Conservation (phyloP, 768 basidiomycete genomes). For the Trametes sanguinea region DNA sequence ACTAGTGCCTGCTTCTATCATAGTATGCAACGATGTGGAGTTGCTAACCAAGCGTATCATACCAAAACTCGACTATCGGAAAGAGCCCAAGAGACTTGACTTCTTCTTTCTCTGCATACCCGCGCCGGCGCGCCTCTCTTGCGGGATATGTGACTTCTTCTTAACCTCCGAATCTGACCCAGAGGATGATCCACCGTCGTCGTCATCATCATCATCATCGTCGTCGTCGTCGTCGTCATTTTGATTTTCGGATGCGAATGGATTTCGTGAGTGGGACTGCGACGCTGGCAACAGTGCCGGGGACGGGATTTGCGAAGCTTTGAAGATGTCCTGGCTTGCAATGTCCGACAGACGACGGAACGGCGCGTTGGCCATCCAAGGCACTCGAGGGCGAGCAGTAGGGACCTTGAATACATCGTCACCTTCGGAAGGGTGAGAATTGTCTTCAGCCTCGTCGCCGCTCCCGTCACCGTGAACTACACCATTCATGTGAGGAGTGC, state of each 20-base stretch:
- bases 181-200: slow-evolving; percentile 40
- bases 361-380: slow-evolving; percentile 16
- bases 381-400: not conserved
- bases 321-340: slow-evolving; percentile 39
- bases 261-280: slow-evolving; percentile 6
- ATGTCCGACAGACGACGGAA: slow-evolving; percentile 59
- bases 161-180: slow-evolving; percentile 46
- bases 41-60: not conserved
- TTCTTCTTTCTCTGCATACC: slow-evolving; percentile 41
- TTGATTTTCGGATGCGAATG: slow-evolving; percentile 22
- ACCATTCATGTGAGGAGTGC: not conserved
- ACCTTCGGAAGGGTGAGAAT: slow-evolving; percentile 28
- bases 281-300: slow-evolving; percentile 23
- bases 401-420: slow-evolving; percentile 29
- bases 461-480: not conserved
- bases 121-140: slow-evolving; percentile 57
- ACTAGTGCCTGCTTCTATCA: slow-evolving; percentile 2
- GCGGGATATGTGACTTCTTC: slow-evolving; percentile 61
- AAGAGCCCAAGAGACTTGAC: not conserved
- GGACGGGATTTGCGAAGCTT: slow-evolving; percentile 27
- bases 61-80: not conserved
- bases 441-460: not conserved
- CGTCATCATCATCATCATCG: slow-evolving; percentile 31
- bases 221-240: slow-evolving; percentile 44
- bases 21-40: not conserved